Evolutionary conservation across 345 rosid species (phyloP).

Genomic region (Alliaria petiolata): DNA sequence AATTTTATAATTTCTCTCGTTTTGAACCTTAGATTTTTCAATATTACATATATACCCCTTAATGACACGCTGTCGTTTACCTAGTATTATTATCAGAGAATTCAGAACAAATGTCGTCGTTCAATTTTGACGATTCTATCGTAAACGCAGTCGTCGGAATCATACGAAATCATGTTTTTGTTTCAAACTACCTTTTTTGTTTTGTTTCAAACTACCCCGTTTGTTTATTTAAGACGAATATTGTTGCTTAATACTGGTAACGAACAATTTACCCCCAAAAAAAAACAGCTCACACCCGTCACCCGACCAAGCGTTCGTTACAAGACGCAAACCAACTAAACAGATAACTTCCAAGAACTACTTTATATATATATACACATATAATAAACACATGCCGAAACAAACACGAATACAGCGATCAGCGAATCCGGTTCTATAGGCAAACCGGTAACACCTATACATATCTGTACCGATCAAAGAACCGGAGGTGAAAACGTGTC

Average conservation of each 20-base stretch:
- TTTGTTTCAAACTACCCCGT: too few species aligned
- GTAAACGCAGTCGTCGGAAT: too few species aligned
- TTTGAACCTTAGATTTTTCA: not conserved
- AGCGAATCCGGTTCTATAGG: conserved; percentile 1
- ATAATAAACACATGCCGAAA: not conserved
- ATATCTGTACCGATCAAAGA: not conserved
- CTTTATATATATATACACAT: not conserved
- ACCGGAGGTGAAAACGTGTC: not conserved
- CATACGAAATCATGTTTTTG: not conserved
- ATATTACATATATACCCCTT: not conserved
- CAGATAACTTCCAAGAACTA: not conserved
- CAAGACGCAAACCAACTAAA: conserved; percentile 19
- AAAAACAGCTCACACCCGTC: not conserved
- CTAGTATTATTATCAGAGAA: too few species aligned
- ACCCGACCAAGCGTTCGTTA: conserved; percentile 3
- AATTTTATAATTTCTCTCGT: not conserved
- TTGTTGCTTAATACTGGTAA: not conserved
- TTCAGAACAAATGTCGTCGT: not conserved
- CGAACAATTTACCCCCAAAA: too few species aligned
- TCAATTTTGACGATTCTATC: too few species aligned
- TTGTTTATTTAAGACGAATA: not conserved
- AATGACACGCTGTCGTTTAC: too few species aligned
- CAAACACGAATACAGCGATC: not conserved
- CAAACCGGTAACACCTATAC: conserved; percentile 4
- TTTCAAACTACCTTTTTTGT: too few species aligned